Conservation (phyloP, 75 land plant species). For the Azolla pinnata region DNA sequence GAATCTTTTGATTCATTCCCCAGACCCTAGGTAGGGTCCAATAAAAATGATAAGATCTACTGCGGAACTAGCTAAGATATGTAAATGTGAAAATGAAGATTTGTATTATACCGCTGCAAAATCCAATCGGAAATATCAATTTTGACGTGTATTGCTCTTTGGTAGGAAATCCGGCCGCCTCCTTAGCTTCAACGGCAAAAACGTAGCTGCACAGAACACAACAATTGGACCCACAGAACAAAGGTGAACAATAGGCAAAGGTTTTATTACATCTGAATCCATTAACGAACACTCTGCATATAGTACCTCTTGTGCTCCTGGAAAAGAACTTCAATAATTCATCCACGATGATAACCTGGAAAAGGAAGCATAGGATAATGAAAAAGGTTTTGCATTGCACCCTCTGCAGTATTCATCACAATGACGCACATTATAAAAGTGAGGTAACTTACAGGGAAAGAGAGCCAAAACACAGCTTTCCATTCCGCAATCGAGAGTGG, state of each 20-base stretch:
- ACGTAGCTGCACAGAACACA: not conserved
- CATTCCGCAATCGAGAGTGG: constrained; percentile 73
- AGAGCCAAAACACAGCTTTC: constrained; percentile 69
- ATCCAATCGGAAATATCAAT: constrained; percentile 3
- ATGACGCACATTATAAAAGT: not conserved
- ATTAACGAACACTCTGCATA: not conserved
- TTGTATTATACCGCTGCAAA: too few relatives aligned
- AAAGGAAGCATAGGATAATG: constrained; percentile 1
- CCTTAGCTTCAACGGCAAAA: not conserved
- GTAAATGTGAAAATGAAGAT: too few relatives aligned
- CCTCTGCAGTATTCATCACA: not conserved
- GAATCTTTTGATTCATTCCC: too few relatives aligned
- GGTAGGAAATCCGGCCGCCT: constrained; percentile 14
- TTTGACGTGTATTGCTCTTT: constrained; percentile 25
- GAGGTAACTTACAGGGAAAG: constrained; percentile 94
- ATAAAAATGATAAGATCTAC: too few relatives aligned
- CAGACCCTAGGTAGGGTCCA: too few relatives aligned
- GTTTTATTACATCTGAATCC: not conserved
- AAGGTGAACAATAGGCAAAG: not conserved
- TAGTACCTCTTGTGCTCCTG: constrained; percentile 56
- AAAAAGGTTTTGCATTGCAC: not conserved
- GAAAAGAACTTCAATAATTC: constrained; percentile 80
- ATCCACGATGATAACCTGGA: constrained; percentile 87
- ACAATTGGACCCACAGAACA: not conserved
- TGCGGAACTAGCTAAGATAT: too few relatives aligned